Evolutionary conservation across 1,139 yeast species (phyloP).

Genomic region (Casaregolazyma suthepensis): DNA sequence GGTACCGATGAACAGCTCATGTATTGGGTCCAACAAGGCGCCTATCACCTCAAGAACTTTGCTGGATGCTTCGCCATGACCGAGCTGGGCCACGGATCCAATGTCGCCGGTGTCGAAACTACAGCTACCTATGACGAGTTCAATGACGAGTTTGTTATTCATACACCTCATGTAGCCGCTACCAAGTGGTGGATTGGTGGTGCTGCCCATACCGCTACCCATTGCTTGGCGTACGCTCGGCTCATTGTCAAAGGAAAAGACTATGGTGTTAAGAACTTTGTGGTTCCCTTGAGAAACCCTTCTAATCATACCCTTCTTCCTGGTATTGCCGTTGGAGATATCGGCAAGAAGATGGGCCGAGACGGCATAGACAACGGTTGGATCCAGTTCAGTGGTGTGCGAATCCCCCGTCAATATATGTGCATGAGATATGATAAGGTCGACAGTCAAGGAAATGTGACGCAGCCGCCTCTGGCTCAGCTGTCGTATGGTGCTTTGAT

Average conservation of each 20-base stretch:
- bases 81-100: conserved; percentile 89
- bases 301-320: conserved; percentile 60
- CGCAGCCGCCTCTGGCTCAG: conserved; percentile 70
- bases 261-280: conserved; percentile 85
- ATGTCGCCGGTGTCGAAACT: conserved; percentile 90
- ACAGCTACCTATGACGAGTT: conserved; percentile 71
- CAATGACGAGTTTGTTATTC: conserved; percentile 62
- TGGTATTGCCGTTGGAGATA: conserved; percentile 82
- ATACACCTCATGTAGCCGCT: conserved; percentile 87
- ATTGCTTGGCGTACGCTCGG: conserved; percentile 74
- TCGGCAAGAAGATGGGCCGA: conserved; percentile 91
- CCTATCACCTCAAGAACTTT: conserved; percentile 54
- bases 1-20: conserved; percentile 55
- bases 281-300: conserved; percentile 78
- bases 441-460: conserved; percentile 60
- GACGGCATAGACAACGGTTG: conserved; percentile 79
- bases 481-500: conserved; percentile 80
- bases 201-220: conserved; percentile 91
- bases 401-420: conserved; percentile 80
- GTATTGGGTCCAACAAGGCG: conserved; percentile 76
- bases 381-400: conserved; percentile 80
- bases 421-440: conserved; percentile 75
- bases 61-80: conserved; percentile 96
- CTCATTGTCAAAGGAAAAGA: conserved; percentile 75
- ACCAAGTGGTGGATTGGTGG: conserved; percentile 99